Evolutionary conservation across 495 filamentous ascomycete genomes (phyloP).

Genomic region (Neurospora tetraspora): DNA sequence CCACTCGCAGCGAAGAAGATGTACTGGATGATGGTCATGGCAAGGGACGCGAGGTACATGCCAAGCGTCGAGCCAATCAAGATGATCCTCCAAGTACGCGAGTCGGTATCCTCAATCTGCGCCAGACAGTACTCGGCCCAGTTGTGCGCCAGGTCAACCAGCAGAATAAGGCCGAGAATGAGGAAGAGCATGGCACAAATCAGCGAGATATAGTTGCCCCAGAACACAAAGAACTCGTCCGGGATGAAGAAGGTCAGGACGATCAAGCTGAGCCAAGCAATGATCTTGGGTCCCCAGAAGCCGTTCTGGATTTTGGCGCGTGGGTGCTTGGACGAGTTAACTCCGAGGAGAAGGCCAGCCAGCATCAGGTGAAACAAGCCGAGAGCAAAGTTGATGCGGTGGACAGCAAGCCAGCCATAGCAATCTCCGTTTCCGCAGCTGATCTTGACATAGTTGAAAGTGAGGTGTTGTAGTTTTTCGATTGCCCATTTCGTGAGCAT

Average conservation of each 20-base stretch:
- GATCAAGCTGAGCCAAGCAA: constrained; percentile 77
- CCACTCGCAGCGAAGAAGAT: constrained; percentile 80
- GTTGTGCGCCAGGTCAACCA: constrained; percentile 94
- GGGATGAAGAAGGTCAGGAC: constrained; percentile 93
- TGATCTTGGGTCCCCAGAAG: constrained; percentile 72
- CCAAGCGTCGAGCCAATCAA: constrained; percentile 85
- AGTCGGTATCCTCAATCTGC: constrained; percentile 87
- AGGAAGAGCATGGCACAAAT: constrained; percentile 89
- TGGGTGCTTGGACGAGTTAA: constrained; percentile 75
- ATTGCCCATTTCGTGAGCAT: constrained; percentile 99
- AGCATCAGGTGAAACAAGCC: constrained; percentile 87
- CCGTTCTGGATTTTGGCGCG: constrained; percentile 89
- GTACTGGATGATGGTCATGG: constrained; percentile 95
- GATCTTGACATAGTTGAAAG: constrained; percentile 91
- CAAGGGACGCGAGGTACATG: constrained; percentile 85
- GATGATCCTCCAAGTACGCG: constrained; percentile 69
- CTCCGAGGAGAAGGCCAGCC: constrained; percentile 74
- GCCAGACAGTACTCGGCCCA: constrained; percentile 94
- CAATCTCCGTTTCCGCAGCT: constrained; percentile 84
- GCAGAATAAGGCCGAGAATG: constrained; percentile 78
- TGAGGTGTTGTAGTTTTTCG: constrained; percentile 84
- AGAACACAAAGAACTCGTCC: constrained; percentile 88
- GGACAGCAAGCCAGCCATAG: constrained; percentile 90
- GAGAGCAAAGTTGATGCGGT: constrained; percentile 94
- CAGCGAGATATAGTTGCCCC: constrained; percentile 89